Base-by-base conservation (phyloP, 2,329 filamentous ascomycete species). In the Fusarium floridanum region DNA sequence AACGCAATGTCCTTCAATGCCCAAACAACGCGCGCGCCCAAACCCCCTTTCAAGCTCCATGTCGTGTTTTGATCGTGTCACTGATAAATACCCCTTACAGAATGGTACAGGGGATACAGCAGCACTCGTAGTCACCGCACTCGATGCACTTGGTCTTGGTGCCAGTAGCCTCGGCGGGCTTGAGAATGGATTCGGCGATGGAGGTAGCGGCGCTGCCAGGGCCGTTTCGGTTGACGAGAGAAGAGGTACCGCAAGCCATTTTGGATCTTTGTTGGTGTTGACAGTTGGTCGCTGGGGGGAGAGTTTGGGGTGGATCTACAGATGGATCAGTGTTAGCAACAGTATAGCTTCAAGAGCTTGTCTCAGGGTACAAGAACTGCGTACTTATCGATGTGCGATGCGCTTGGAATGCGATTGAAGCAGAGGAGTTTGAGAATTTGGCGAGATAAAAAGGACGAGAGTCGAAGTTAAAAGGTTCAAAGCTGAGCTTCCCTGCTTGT, bases 41-140 rank as follows among this genome's bases (percentile, higher is more conserved):
- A 48, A 24, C 24, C 56, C 14, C 45, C 36, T 59, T 16, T 20
- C n/a, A 48, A 48, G 29, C 14, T 20, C 59, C 41, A 29, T 41
- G 27, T 16, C 36, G 20, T 64, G 20, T 59, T 34, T 43, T 37
- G 45, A 11, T 36, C 53, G 34, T 48, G 20, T 32, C 41, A 24
- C 27, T 20, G 5, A 55, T 32, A 32, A 6, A 32, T 32, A 55
- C 22, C 53, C 45, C 36, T 83, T 78, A 89, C 83, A 89, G 85
- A 41, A 89, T 84, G 10, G 82, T 84, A 72, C 88, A 90, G 24
- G 86, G 87, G 68, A 90, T 88, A 77, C 88, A 90, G 79, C 88
- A 90, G 79, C 88, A 90, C 61, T 88, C 77, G 66, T 77, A 79
- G 75, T 79, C 77, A 45, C 77, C 77, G 45, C 77, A 79, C 57